These are phyloP conservation scores for Hymenoscyphus occultus DNA, from an alignment of 2,329 filamentous ascomycete species.

Conservation along the genomic window DNA sequence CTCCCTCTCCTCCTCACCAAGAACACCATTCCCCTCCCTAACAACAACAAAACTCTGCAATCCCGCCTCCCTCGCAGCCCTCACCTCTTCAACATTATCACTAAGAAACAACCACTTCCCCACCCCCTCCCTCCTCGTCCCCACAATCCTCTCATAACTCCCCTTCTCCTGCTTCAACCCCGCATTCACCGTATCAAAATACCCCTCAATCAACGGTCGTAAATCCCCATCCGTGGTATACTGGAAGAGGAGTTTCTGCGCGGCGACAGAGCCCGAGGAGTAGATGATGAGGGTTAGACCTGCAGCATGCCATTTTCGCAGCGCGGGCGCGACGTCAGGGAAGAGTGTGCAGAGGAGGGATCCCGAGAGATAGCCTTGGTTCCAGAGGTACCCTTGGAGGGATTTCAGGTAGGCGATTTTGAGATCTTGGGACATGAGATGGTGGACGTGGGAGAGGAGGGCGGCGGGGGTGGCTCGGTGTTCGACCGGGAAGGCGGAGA, in stretches of 20 bases:
- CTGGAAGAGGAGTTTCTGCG: constrained; percentile 76
- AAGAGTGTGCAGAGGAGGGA: constrained; percentile 71
- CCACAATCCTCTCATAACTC: constrained; percentile 55
- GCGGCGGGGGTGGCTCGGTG: constrained; percentile 55
- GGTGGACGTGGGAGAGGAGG: constrained; percentile 64
- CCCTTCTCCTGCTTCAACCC: constrained; percentile 65
- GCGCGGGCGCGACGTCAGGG: constrained; percentile 64
- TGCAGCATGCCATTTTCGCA: constrained; percentile 58
- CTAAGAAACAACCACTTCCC: constrained; percentile 72
- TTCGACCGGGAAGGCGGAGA: constrained; percentile 66
- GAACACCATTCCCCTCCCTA: constrained; percentile 67
- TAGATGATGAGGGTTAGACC: constrained; percentile 67
- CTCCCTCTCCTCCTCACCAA: constrained; percentile 48
- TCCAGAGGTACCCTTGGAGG: constrained; percentile 77
- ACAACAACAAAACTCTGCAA: constrained; percentile 61
- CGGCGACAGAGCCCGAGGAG: constrained; percentile 75
- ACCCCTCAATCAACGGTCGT: constrained; percentile 56
- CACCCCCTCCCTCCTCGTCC: constrained; percentile 41
- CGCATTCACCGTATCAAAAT: constrained; percentile 80
- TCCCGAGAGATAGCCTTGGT: constrained; percentile 67
- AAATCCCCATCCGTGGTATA: constrained; percentile 56
- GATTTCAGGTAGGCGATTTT: constrained; percentile 76
- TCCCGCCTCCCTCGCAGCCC: constrained; percentile 59
- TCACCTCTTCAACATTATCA: constrained; percentile 71
- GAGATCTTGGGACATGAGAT: constrained; percentile 68